These are phyloP conservation scores for Heteromeles arbutifolia DNA, from an alignment of 306 rosid species.

Conservation along the genomic window DNA sequence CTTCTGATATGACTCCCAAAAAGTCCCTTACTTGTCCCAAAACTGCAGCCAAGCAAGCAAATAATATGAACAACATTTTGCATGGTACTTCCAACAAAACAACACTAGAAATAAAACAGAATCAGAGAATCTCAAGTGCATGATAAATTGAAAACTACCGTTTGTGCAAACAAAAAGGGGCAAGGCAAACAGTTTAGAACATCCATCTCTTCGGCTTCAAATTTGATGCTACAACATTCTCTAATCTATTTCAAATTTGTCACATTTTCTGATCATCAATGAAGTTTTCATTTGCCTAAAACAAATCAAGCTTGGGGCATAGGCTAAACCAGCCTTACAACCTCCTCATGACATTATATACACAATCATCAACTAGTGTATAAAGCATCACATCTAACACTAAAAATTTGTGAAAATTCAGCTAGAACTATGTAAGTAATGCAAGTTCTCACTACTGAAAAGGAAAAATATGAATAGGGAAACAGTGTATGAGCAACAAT, in stretches of 20 bases:
- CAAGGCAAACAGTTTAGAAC: neutral
- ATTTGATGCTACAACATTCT: neutral
- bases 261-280: neutral
- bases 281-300: neutral
- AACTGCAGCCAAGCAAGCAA: slow-evolving; percentile 25
- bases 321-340: neutral
- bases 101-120: neutral
- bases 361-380: neutral
- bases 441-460: neutral
- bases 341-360: neutral
- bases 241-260: neutral
- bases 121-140: neutral
- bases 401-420: neutral
- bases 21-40: slow-evolving; percentile 49
- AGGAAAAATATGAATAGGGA: neutral
- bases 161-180: neutral
- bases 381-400: neutral
- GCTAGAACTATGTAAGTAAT: neutral
- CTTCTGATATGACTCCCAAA: slow-evolving; percentile 69
- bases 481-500: neutral
- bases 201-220: neutral
- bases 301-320: neutral
- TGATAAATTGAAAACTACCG: neutral
- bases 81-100: neutral
- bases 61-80: neutral